Conservation (phyloP, 2,329 filamentous ascomycete genomes). For the Curvularia spicifera region DNA sequence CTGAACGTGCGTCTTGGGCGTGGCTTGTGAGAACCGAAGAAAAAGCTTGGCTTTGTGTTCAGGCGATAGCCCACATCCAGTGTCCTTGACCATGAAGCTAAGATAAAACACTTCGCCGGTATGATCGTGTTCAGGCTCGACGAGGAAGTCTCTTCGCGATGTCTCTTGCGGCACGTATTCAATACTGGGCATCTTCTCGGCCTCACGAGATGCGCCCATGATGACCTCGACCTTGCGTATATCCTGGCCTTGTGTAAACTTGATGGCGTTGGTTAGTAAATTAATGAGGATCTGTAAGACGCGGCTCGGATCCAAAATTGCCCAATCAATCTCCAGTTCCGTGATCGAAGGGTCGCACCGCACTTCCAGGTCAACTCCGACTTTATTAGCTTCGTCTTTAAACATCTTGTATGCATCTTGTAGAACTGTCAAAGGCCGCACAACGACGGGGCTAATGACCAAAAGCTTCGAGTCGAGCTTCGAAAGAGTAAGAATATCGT, state of each 20-base stretch:
- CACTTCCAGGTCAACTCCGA: constrained; percentile 17
- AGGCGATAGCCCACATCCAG: constrained; percentile 13
- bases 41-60: constrained; percentile 28
- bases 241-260: constrained; percentile 31
- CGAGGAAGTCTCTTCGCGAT: constrained; percentile 4
- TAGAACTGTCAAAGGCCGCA: constrained; percentile 25
- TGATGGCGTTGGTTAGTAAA: constrained; percentile 43
- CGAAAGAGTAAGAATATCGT: constrained; percentile 30
- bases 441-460: constrained; percentile 24
- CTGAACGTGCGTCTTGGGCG: constrained; percentile 32
- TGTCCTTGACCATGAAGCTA: constrained; percentile 16
- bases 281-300: constrained; percentile 39
- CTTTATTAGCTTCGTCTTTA: constrained; percentile 27
- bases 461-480: constrained; percentile 34
- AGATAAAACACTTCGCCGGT: constrained; percentile 19
- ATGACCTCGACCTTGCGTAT: constrained; percentile 13
- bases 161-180: constrained; percentile 17
- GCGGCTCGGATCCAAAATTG: constrained; percentile 23
- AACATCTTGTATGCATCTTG: constrained; percentile 33
- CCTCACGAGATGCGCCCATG: constrained; percentile 14
- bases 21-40: constrained; percentile 34
- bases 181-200: constrained; percentile 1
- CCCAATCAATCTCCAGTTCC: constrained; percentile 20
- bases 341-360: constrained; percentile 19
- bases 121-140: constrained; percentile 6